Conservation (phyloP, 2,329 filamentous ascomycete genomes). For the Exophiala viscosa region DNA sequence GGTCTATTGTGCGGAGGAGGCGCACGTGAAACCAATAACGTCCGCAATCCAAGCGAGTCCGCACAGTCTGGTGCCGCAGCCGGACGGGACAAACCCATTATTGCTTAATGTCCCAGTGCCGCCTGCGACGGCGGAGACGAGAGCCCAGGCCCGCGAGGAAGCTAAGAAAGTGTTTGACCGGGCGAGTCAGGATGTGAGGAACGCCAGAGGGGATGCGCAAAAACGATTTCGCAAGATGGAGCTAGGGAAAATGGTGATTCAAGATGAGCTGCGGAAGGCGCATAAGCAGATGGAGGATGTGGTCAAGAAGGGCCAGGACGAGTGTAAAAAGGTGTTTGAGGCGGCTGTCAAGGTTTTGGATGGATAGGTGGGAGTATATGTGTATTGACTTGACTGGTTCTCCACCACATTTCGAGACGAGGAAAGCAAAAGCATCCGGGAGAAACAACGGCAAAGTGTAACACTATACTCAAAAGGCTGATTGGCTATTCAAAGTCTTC, state of each 20-base stretch:
- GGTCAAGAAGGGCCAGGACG: slow-evolving; percentile 45
- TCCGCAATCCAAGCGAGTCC: slow-evolving; percentile 42
- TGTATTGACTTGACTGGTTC: too few relatives aligned
- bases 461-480: too few relatives aligned
- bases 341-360: slow-evolving; percentile 32
- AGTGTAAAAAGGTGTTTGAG: slow-evolving; percentile 45
- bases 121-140: slow-evolving; percentile 46
- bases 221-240: slow-evolving; percentile 45
- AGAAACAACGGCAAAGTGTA: too few relatives aligned
- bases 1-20: slow-evolving; percentile 62
- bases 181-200: slow-evolving; percentile 38
- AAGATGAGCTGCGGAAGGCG: slow-evolving; percentile 45
- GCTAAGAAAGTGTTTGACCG: slow-evolving; percentile 44
- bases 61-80: slow-evolving; percentile 42
- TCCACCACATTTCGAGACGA: not conserved
- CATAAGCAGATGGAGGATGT: slow-evolving; percentile 48
- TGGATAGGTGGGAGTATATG: not conserved
- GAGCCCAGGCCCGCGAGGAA: slow-evolving; percentile 38
- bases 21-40: slow-evolving; percentile 47
- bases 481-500: too few relatives aligned
- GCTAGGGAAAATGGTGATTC: slow-evolving; percentile 41
- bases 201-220: slow-evolving; percentile 42
- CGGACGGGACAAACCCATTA: slow-evolving; percentile 42
- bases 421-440: not conserved
- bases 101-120: slow-evolving; percentile 46